Evolutionary conservation across 129 eudicot genomes (phyloP).

Genomic region (Deinandra increscens): DNA sequence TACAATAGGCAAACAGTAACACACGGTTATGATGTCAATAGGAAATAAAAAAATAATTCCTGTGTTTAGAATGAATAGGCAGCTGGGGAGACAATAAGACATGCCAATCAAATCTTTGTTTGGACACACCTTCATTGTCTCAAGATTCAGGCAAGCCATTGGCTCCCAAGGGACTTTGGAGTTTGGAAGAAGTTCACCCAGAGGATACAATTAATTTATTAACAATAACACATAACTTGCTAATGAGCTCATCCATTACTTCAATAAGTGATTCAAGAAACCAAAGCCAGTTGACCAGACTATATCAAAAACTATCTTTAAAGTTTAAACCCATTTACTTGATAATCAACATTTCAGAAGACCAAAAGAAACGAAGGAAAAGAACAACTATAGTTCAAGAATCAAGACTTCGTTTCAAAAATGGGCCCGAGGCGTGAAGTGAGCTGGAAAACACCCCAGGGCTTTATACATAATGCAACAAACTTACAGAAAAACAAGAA

Average conservation of each 20-base stretch:
- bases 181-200: neutral
- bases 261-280: no score
- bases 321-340: neutral
- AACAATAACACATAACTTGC: neutral
- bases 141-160: no score
- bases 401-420: no score
- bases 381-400: no score
- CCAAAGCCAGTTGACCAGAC: neutral
- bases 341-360: neutral
- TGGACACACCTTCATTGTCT: no score
- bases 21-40: neutral
- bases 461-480: no score
- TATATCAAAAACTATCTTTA: no score
- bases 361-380: no score
- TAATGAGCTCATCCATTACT: neutral
- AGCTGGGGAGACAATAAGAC: neutral
- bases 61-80: neutral
- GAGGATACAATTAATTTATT: neutral
- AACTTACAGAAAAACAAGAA: neutral
- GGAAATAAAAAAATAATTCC: neutral
- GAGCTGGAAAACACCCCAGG: neutral
- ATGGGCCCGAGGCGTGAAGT: no score
- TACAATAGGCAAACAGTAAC: constrained; percentile 24
- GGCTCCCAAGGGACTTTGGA: no score
- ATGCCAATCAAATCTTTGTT: neutral